Evolutionary conservation across 176 grass and related monocot genomes (phyloP).

Genomic region (Areca catechu): DNA sequence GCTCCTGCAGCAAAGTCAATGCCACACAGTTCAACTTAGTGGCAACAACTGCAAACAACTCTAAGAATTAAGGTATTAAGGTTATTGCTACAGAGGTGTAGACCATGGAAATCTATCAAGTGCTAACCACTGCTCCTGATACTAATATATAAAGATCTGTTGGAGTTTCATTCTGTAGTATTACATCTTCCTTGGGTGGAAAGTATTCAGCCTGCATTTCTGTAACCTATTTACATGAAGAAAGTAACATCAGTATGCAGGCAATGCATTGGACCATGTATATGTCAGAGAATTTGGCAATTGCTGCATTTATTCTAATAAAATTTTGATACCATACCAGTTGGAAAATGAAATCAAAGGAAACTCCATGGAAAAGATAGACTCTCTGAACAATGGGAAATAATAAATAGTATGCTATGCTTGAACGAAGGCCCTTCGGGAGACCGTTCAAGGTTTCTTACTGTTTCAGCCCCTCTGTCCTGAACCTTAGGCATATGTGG

Average conservation of each 20-base stretch:
- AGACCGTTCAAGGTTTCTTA: slow-evolving; percentile 65
- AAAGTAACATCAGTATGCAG: slow-evolving; percentile 11
- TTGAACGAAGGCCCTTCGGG: slow-evolving; percentile 61
- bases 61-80: not conserved
- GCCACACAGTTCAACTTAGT: not conserved
- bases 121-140: slow-evolving; percentile 65
- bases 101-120: not conserved
- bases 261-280: not conserved
- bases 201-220: slow-evolving; percentile 72
- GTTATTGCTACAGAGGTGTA: no score
- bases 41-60: not conserved
- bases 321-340: slow-evolving; percentile 31
- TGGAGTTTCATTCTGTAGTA: slow-evolving; percentile 54
- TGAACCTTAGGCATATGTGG: slow-evolving; percentile 74
- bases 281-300: not conserved
- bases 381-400: slow-evolving; percentile 39
- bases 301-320: not conserved
- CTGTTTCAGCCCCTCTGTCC: slow-evolving; percentile 72
- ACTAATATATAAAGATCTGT: slow-evolving; percentile 77
- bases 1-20: slow-evolving; percentile 33
- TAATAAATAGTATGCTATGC: slow-evolving; percentile 64
- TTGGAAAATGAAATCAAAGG: slow-evolving; percentile 56
- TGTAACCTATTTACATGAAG: slow-evolving; percentile 33
- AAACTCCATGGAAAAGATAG: slow-evolving; percentile 78
- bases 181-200: slow-evolving; percentile 57